Percentiles rank a stretch among this genome's conserved stretches.
Evolutionary conservation across 352 stramenopile species (phyloP).

Genomic region (Ochromonadaceae sp.): DNA sequence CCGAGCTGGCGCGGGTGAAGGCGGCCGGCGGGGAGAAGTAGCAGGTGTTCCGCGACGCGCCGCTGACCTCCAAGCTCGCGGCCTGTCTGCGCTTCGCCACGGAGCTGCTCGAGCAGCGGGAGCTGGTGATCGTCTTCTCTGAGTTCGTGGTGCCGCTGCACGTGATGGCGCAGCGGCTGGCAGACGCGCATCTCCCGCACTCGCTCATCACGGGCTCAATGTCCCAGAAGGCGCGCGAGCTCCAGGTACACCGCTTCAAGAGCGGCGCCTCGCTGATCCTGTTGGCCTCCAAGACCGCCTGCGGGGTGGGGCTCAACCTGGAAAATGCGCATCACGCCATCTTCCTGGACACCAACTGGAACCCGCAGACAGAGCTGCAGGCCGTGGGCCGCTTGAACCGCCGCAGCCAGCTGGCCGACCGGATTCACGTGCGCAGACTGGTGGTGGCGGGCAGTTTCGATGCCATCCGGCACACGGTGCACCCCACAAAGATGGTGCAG

Average conservation of each 20-base stretch:
- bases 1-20: too few species aligned
- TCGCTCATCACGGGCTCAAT: background rate
- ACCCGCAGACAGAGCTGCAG: background rate
- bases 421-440: background rate
- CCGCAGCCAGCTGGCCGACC: background rate
- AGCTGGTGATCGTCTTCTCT: constrained; percentile 1
- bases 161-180: background rate
- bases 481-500: too few species aligned
- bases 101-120: background rate
- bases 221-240: background rate
- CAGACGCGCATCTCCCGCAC: too few species aligned
- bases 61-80: too few species aligned
- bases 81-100: too few species aligned
- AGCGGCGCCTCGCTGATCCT: background rate
- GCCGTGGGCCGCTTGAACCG: background rate
- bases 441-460: background rate
- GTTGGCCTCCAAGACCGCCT: background rate
- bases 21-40: too few species aligned
- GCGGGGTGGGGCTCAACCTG: background rate
- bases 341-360: background rate
- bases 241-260: background rate
- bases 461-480: constrained; percentile 1
- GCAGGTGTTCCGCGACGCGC: too few species aligned
- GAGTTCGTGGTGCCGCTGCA: background rate
- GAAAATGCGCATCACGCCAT: background rate